Percentiles rank a stretch among this genome's conserved stretches.
These are phyloP conservation scores for Kwoniella dendrophila DNA, from an alignment of 768 basidiomycete species.

Conservation along the genomic window DNA sequence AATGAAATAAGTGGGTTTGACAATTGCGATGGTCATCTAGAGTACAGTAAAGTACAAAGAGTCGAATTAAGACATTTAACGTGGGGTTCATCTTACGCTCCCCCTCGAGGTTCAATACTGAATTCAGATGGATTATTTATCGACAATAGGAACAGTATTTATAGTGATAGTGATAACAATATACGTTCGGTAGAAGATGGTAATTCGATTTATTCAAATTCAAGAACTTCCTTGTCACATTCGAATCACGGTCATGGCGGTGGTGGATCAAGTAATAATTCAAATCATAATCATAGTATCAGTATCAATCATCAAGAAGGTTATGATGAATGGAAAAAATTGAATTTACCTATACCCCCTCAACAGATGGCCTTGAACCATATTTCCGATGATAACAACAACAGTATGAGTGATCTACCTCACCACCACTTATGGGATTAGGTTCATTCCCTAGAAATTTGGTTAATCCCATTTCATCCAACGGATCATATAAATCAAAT, in stretches of 20 bases:
- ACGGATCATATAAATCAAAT: slow-evolving; percentile 7
- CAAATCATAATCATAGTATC: too few species aligned
- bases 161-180: slow-evolving; percentile 6
- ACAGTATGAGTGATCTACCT: neutral
- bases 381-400: neutral
- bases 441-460: slow-evolving; percentile 2
- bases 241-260: slow-evolving; percentile 12
- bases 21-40: neutral
- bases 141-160: too few species aligned
- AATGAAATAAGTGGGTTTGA: neutral
- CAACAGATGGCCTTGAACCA: slow-evolving; percentile 2
- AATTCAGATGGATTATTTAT: slow-evolving; percentile 5
- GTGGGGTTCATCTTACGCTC: slow-evolving; percentile 24
- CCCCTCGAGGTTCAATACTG: slow-evolving; percentile 6
- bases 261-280: too few species aligned
- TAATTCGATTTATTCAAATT: slow-evolving; percentile 13
- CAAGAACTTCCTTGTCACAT: slow-evolving; percentile 6
- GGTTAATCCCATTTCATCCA: slow-evolving; percentile 3
- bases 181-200: slow-evolving; percentile 5
- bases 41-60: neutral
- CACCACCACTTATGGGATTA: neutral
- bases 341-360: neutral
- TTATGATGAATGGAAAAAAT: too few species aligned
- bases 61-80: slow-evolving; percentile 10
- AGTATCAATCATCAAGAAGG: neutral